These are phyloP conservation scores for Coemansia javaensis DNA, from an alignment of 192 early-diverging fungal species.

Conservation along the genomic window DNA sequence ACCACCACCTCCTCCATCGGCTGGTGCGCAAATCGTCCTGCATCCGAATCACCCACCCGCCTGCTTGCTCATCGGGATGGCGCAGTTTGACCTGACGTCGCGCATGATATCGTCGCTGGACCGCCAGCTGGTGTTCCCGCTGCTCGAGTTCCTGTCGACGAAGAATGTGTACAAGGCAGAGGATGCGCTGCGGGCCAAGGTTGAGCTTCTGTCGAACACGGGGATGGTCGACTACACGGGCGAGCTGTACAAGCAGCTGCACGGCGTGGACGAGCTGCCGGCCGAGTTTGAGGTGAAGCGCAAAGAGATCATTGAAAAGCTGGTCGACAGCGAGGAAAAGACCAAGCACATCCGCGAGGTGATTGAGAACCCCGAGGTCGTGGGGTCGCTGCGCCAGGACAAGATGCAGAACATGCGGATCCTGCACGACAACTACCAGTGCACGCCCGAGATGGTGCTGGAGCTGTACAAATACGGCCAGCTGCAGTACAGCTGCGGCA, in stretches of 20 bases:
- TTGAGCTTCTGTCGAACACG: constrained; percentile 79
- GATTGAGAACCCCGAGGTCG: constrained; percentile 87
- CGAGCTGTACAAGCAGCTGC: constrained; percentile 75
- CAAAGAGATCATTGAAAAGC: constrained; percentile 65
- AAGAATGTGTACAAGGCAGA: constrained; percentile 76
- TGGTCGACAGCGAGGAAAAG: constrained; percentile 70
- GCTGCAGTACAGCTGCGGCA: constrained; percentile 90
- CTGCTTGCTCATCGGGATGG: constrained; percentile 16
- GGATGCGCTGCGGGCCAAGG: constrained; percentile 81
- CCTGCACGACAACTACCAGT: constrained; percentile 83
- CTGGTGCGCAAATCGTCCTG: too few species aligned
- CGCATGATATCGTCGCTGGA: constrained; percentile 85
- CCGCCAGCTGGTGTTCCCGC: constrained; percentile 87
- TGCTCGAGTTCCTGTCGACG: constrained; percentile 81
- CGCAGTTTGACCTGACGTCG: constrained; percentile 73
- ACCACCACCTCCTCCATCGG: too few species aligned
- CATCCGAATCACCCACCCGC: too few species aligned
- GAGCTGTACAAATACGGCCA: constrained; percentile 84
- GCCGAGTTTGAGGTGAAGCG: constrained; percentile 72
- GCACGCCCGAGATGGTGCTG: constrained; percentile 82
- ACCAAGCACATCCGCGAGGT: constrained; percentile 80
- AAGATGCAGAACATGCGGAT: constrained; percentile 89
- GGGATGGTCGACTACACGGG: constrained; percentile 95
- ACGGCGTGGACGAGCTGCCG: constrained; percentile 69
- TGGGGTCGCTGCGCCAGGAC: constrained; percentile 85